Conservation (phyloP, 2,329 filamentous ascomycete genomes). For the Colletotrichum sp. region DNA sequence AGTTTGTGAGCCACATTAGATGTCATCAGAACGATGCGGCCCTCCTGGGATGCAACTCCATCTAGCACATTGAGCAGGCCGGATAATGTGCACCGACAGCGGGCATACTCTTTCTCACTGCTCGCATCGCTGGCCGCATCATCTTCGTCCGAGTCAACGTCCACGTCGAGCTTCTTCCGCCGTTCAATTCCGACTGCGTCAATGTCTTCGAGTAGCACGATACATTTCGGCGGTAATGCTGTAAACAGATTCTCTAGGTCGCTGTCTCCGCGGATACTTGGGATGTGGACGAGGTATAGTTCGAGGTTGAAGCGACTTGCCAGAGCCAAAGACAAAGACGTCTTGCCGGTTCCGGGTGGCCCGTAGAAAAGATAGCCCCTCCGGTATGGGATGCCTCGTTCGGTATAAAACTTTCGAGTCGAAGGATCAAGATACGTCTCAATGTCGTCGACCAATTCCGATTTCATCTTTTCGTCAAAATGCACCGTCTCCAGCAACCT, state of each 20-base stretch:
- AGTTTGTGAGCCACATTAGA: slow-evolving; percentile 69
- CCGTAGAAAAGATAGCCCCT: slow-evolving; percentile 76
- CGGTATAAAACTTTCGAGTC: slow-evolving; percentile 68
- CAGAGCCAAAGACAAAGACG: slow-evolving; percentile 76
- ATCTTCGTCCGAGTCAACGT: slow-evolving; percentile 26
- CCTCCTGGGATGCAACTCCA: slow-evolving; percentile 70
- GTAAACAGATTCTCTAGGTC: slow-evolving; percentile 37
- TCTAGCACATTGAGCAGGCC: slow-evolving; percentile 73
- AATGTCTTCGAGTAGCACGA: slow-evolving; percentile 32
- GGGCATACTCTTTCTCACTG: background rate
- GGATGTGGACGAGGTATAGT: slow-evolving; percentile 76
- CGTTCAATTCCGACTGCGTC: slow-evolving; percentile 25
- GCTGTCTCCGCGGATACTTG: slow-evolving; percentile 36
- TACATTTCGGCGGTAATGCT: slow-evolving; percentile 24
- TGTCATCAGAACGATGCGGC: slow-evolving; percentile 73
- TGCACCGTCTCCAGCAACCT: slow-evolving; percentile 36
- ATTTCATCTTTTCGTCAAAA: slow-evolving; percentile 51
- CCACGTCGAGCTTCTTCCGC: slow-evolving; percentile 19
- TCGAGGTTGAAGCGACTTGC: slow-evolving; percentile 75
- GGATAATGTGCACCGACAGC: slow-evolving; percentile 52
- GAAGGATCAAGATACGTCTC: slow-evolving; percentile 66
- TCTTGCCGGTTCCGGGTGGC: slow-evolving; percentile 77
- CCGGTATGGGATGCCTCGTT: slow-evolving; percentile 76
- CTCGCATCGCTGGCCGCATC: slow-evolving; percentile 23
- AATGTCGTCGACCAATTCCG: slow-evolving; percentile 72